Percentiles rank a stretch among this genome's conserved stretches.
Conservation (phyloP, 1,284 basidiomycete genomes). For the Cryptococcus depauperatus region DNA sequence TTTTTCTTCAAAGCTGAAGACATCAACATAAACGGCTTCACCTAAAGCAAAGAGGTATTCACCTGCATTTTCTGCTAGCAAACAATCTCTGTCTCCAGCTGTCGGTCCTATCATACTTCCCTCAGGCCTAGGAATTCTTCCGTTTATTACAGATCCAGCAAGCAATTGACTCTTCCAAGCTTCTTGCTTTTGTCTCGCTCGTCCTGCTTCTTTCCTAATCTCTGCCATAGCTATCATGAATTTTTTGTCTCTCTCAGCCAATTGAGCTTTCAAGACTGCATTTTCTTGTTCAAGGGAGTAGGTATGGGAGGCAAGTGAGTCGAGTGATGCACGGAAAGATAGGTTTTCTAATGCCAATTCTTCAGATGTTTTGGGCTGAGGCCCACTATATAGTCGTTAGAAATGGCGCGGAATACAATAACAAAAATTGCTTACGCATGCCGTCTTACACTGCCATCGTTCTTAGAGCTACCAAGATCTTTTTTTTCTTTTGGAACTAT, state of each 20-base stretch:
- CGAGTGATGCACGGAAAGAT: constrained; percentile 37
- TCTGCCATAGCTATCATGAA: constrained; percentile 35
- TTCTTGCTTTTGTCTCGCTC: constrained; percentile 29
- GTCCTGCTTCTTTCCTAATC: constrained; percentile 36
- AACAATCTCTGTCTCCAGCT: constrained; percentile 1
- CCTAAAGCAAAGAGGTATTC: background rate
- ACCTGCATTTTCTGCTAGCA: background rate
- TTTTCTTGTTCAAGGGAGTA: constrained; percentile 33
- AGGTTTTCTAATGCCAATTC: constrained; percentile 44
- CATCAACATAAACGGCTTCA: background rate
- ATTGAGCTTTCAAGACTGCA: constrained; percentile 17
- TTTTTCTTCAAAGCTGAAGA: constrained; percentile 14
- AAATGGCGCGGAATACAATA: too few relatives aligned
- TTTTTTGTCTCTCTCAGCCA: constrained; percentile 31
- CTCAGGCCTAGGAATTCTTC: background rate
- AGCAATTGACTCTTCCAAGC: constrained; percentile 32
- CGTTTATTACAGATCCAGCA: constrained; percentile 7
- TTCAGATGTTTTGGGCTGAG: constrained; percentile 39
- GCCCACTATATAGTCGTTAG: constrained; percentile 5
- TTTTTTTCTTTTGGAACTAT: constrained; percentile 16
- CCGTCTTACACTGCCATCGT: too few relatives aligned
- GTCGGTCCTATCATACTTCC: constrained; percentile 1
- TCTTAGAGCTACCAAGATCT: background rate
- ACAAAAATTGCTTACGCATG: too few relatives aligned
- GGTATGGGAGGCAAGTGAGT: constrained; percentile 37